phyloP scores from a whole-genome alignment of 2,329 filamentous ascomycete species.

The Paecilomyces variotii region DNA sequence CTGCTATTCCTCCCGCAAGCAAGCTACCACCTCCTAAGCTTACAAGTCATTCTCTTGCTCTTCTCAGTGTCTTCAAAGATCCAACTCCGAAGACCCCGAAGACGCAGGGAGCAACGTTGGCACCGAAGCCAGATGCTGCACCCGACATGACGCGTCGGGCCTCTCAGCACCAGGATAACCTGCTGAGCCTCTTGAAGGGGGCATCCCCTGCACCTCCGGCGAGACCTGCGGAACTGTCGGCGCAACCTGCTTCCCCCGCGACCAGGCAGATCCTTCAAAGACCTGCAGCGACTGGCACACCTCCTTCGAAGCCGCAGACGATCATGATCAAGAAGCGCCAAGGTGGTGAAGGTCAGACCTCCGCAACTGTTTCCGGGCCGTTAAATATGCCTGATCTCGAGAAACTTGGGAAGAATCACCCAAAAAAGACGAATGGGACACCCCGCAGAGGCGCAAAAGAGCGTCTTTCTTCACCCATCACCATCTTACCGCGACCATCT shows the following conservation, averaged over 20 bases:
- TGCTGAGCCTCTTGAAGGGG: constrained; percentile 27
- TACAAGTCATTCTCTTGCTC: constrained; percentile 48
- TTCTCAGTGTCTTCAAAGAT: constrained; percentile 52
- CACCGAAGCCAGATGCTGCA: constrained; percentile 9
- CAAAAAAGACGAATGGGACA: constrained; percentile 17
- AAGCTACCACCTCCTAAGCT: constrained; percentile 52
- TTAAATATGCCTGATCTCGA: constrained; percentile 34
- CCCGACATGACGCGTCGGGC: constrained; percentile 13
- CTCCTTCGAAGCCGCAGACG: constrained; percentile 8
- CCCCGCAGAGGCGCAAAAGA: constrained; percentile 15
- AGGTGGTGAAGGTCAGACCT: constrained; percentile 16
- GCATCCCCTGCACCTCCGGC: constrained; percentile 10
- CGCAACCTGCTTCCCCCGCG: constrained; percentile 30
- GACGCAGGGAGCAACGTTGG: constrained; percentile 9
- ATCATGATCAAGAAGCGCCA: constrained; percentile 9
- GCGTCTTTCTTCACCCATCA: constrained; percentile 26
- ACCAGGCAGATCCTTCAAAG: constrained; percentile 28
- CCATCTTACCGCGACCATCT: constrained; percentile 29
- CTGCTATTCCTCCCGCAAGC: constrained; percentile 47
- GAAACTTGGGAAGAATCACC: constrained; percentile 16
- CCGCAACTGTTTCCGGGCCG: constrained; percentile 34
- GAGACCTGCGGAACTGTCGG: constrained; percentile 38
- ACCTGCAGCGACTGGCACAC: constrained; percentile 9
- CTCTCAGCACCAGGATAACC: constrained; percentile 31
- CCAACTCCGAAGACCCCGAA: constrained; percentile 19